phyloP scores from a whole-genome alignment of 2,329 filamentous ascomycete genomes.

The Colletotrichum tabaci region DNA sequence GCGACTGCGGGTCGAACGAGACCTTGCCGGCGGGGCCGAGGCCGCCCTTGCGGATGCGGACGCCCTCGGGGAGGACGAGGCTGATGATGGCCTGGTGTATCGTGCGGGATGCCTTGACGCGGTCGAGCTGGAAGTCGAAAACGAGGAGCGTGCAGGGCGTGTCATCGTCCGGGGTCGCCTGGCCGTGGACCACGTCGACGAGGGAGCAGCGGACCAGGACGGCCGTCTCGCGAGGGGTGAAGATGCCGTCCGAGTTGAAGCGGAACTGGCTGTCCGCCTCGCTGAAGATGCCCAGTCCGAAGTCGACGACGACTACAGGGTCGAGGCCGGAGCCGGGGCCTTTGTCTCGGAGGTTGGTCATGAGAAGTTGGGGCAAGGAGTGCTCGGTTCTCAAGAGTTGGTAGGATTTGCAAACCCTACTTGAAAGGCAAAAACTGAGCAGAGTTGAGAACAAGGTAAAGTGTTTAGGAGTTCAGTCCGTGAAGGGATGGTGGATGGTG shows the following conservation, averaged over 20 bases:
- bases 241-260: constrained; percentile 2
- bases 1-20: not conserved
- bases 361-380: too few relatives aligned
- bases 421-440: too few relatives aligned
- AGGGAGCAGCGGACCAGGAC: not conserved
- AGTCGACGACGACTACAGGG: not conserved
- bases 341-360: too few relatives aligned
- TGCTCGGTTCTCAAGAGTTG: too few relatives aligned
- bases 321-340: not conserved
- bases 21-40: not conserved
- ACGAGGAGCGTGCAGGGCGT: not conserved
- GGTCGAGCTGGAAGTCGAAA: not conserved
- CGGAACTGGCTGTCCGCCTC: constrained; percentile 1
- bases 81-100: constrained; percentile 3
- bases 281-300: not conserved
- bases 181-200: not conserved
- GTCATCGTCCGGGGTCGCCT: not conserved
- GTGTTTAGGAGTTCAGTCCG: too few relatives aligned
- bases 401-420: too few relatives aligned
- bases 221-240: not conserved
- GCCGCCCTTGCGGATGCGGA: constrained; percentile 1
- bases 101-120: not conserved
- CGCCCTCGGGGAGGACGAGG: not conserved
- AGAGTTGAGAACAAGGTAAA: too few relatives aligned
- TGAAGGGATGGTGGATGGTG: too few relatives aligned